These are phyloP conservation scores for Cutaneotrichosporon cavernicola DNA, from an alignment of 1,284 basidiomycete species.

Conservation along the genomic window DNA sequence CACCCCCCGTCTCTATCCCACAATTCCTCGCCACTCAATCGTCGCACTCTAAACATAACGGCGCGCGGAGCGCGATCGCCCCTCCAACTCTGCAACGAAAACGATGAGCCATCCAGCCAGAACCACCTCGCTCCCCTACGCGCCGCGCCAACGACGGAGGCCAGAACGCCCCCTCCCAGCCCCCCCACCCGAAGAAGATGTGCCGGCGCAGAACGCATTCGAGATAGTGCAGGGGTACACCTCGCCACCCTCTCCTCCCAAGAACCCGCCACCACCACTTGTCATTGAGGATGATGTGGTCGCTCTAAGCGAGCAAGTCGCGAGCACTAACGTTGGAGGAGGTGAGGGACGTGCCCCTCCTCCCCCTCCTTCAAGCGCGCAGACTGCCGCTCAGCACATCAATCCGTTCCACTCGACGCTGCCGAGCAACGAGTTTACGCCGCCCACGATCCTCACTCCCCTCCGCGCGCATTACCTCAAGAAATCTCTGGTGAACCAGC, in stretches of 20 bases:
- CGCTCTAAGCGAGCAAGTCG: not conserved
- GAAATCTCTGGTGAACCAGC: conserved; percentile 84
- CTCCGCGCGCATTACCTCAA: conserved; percentile 92
- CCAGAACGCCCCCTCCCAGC: conserved; percentile 37
- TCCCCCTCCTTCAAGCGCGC: conserved; percentile 19
- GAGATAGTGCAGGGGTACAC: conserved; percentile 34
- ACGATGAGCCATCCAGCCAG: not conserved
- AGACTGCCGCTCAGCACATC: conserved; percentile 34
- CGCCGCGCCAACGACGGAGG: conserved; percentile 27
- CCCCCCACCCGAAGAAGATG: conserved; percentile 35
- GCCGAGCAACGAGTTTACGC: conserved; percentile 29
- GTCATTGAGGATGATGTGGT: not conserved
- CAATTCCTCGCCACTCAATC: not conserved
- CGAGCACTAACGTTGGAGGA: not conserved
- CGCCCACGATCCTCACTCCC: conserved; percentile 63
- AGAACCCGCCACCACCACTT: conserved; percentile 15
- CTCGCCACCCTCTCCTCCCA: conserved; percentile 43
- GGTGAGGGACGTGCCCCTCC: conserved; percentile 18
- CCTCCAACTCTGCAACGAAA: not conserved
- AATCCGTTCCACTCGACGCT: conserved; percentile 42
- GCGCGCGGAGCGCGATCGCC: not conserved
- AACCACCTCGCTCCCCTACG: conserved; percentile 30
- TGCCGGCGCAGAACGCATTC: conserved; percentile 33
- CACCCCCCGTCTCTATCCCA: not conserved
- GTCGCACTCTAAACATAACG: not conserved